phyloP scores from a whole-genome alignment of 2,329 filamentous ascomycete species.

The Neofusicoccum ribis region DNA sequence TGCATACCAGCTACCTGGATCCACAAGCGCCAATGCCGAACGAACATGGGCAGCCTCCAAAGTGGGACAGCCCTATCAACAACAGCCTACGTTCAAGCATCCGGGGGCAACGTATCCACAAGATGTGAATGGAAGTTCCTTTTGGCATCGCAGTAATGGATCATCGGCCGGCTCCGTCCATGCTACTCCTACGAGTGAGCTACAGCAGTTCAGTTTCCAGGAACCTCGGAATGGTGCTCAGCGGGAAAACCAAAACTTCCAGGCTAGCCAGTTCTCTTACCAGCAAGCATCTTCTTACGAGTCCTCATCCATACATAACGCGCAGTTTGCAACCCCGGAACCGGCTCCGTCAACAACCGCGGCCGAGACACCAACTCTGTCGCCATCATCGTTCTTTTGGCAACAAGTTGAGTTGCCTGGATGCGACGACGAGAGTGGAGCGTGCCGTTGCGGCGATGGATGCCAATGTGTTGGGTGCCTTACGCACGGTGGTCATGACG shows the following conservation, averaged over 20 bases:
- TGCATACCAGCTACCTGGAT: background rate
- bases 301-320: background rate
- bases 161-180: slow-evolving; percentile 19
- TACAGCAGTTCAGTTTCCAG: slow-evolving; percentile 24
- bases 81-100: background rate
- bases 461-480: slow-evolving; percentile 56
- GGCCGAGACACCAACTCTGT: slow-evolving; percentile 30
- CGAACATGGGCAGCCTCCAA: background rate
- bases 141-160: background rate
- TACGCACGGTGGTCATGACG: slow-evolving; percentile 53
- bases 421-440: slow-evolving; percentile 52
- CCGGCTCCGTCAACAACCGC: slow-evolving; percentile 13
- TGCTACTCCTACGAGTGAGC: slow-evolving; percentile 21
- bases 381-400: slow-evolving; percentile 40
- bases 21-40: background rate
- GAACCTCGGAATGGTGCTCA: background rate
- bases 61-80: background rate
- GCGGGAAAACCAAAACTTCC: background rate
- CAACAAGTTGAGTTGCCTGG: slow-evolving; percentile 38
- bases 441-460: slow-evolving; percentile 54
- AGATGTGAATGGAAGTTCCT: background rate
- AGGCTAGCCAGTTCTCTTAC: background rate
- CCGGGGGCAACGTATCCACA: slow-evolving; percentile 2
- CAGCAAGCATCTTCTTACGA: background rate
- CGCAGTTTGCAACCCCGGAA: background rate